Conservation (phyloP, 768 basidiomycete genomes). For the Phallus indusiatus region DNA sequence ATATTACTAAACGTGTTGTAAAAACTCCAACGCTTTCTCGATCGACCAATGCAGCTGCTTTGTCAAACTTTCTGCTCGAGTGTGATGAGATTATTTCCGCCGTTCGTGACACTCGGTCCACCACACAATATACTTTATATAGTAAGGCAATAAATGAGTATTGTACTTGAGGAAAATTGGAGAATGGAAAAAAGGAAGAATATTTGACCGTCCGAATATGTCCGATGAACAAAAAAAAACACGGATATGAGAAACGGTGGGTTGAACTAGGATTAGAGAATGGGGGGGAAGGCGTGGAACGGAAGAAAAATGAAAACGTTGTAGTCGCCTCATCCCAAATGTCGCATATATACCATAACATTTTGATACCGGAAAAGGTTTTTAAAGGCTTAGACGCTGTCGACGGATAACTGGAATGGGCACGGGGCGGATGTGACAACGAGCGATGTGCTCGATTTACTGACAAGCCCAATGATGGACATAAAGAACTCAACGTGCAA, state of each 20-base stretch:
- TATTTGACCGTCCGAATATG: not conserved
- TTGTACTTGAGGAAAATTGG: not conserved
- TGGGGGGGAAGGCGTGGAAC: too few relatives aligned
- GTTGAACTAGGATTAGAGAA: not conserved
- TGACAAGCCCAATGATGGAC: slow-evolving; percentile 59
- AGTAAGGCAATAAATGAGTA: not conserved
- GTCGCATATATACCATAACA: too few relatives aligned
- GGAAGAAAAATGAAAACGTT: too few relatives aligned
- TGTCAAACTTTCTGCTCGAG: too few relatives aligned
- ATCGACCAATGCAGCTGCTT: too few relatives aligned
- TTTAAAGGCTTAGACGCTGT: slow-evolving; percentile 44
- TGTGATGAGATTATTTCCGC: too few relatives aligned
- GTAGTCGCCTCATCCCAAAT: too few relatives aligned
- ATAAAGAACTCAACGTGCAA: slow-evolving; percentile 59
- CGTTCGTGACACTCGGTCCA: not conserved
- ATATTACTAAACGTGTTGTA: too few relatives aligned
- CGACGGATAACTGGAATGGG: slow-evolving; percentile 56
- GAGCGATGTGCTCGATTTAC: slow-evolving; percentile 42
- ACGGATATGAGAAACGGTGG: not conserved
- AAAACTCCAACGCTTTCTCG: too few relatives aligned
- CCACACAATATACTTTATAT: not conserved
- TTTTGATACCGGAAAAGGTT: not conserved
- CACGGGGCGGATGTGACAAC: slow-evolving; percentile 53
- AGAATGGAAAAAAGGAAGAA: not conserved
- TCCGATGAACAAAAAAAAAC: not conserved